These are phyloP conservation scores for Pichia heedii DNA, from an alignment of 805 yeast species.

Conservation along the genomic window DNA sequence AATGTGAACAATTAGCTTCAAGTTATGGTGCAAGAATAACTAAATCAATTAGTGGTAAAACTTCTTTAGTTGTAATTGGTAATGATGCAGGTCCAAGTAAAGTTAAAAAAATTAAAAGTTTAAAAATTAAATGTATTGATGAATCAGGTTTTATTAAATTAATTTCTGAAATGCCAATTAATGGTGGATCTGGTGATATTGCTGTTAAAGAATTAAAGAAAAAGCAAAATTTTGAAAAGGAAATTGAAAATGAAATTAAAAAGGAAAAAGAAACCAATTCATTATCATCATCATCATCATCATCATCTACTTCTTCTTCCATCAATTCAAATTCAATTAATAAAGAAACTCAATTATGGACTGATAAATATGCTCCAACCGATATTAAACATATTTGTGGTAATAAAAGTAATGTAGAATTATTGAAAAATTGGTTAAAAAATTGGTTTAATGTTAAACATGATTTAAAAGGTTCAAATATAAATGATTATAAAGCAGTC, in stretches of 20 bases:
- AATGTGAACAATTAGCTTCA: constrained; percentile 68
- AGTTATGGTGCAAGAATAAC: constrained; percentile 89
- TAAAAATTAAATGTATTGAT: constrained; percentile 70
- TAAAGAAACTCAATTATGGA: constrained; percentile 58
- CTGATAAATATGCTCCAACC: constrained; percentile 85
- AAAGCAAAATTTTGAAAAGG: constrained; percentile 56
- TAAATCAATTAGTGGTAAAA: constrained; percentile 74
- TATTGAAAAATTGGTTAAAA: constrained; percentile 63
- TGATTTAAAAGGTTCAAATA: constrained; percentile 45
- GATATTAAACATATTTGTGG: constrained; percentile 77
- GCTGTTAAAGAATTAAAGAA: constrained; percentile 70
- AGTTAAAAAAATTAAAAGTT: constrained; percentile 64
- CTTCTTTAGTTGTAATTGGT: constrained; percentile 85
- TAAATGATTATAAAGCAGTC: constrained; percentile 70
- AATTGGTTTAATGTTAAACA: constrained; percentile 61
- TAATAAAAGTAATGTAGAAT: constrained; percentile 64
- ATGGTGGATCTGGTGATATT: constrained; percentile 78
- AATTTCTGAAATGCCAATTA: constrained; percentile 73
- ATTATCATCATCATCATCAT: neutral
- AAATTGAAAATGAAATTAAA: constrained; percentile 40
- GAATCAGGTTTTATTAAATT: constrained; percentile 80
- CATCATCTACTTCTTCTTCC: constrained; percentile 10
- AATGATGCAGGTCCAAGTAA: constrained; percentile 97
- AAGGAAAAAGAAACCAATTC: constrained; percentile 20
- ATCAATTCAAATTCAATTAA: constrained; percentile 20